Base-by-base conservation (phyloP, 305 asterid genomes). In the Rubia peregrina region DNA sequence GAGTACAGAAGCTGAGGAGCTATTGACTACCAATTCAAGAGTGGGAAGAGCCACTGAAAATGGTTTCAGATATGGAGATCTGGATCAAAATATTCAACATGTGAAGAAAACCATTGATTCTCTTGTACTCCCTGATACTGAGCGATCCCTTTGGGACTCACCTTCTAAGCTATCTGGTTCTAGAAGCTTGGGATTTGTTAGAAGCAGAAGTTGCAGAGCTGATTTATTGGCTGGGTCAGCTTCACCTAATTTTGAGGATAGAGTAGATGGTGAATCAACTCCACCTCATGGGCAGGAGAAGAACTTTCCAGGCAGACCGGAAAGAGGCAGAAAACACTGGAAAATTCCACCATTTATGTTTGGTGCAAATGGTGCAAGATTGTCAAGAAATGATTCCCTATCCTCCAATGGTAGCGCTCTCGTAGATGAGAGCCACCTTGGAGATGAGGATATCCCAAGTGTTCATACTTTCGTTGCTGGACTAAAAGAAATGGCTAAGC, bases 381-480 rank as follows among this genome's bases (percentile, higher is more conserved):
- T 88, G 72, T 80, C 87, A 21, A 82, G 94, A 79, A 88, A 79
- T 65, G 76, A 88, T 77, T 91, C 98, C 65, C 88, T 76, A 69
- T 88, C 83, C 80, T 91, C 98, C 5, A 78, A 79, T 46, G 83
- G 81, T 65, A 85, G 90, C 72, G 80, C 88, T 76, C 77, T 79
- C 43, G 49, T 84, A 12, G 96, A 86, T 76, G 96, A 82, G 14
- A 74, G 71, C 71, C 71, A 67, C 69, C 72, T 81, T 36, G 92
- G 86, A 79, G 95, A 88, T 72, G 96, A 82, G 71, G 91, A 84
- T 71, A 87, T 91, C 78, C 98, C 95, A 11, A 90, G 94, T 78
- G 90, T 90, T 36, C 90, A 89, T 76, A 84, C 92, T 71, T 92
- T 92, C 83, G 96, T 92, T 71, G 94, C 95, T 2, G 98, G 92